A percentile compares a stretch with the other conserved stretches of the same genome.
Evolutionary conservation across 371 early-diverging fungal genomes (phyloP).

Genomic region (Apophysomyces elegans): DNA sequence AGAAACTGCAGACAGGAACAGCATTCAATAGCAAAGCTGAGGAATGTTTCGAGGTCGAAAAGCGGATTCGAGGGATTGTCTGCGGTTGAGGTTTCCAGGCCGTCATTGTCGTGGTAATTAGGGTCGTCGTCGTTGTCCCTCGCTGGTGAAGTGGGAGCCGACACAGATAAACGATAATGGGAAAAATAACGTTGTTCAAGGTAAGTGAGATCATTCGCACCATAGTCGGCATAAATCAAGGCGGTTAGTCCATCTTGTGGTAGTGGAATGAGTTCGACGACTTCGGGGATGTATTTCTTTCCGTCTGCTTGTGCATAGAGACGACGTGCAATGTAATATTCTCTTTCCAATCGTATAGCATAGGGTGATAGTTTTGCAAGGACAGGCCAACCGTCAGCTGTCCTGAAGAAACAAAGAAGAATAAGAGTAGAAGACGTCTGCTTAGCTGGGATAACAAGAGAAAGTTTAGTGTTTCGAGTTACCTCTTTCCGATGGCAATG

Average conservation of each 20-base stretch:
- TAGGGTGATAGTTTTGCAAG: constrained; percentile 48
- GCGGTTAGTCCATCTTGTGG: constrained; percentile 43
- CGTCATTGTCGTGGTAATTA: not conserved
- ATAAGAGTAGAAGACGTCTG: too few relatives aligned
- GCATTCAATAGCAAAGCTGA: constrained; percentile 41
- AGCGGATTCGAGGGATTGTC: constrained; percentile 11
- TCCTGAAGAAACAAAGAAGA: constrained; percentile 16
- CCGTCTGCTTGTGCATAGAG: constrained; percentile 40
- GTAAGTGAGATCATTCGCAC: constrained; percentile 11
- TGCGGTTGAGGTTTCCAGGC: not conserved
- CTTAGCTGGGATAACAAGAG: not conserved
- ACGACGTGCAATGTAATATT: constrained; percentile 44
- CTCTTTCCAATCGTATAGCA: constrained; percentile 42
- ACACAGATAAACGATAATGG: constrained; percentile 15
- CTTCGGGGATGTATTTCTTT: constrained; percentile 32
- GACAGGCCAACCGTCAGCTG: constrained; percentile 30
- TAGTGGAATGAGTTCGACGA: constrained; percentile 39
- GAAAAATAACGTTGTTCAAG: constrained; percentile 24
- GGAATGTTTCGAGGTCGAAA: constrained; percentile 27
- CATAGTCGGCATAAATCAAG: constrained; percentile 33
- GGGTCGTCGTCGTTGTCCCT: constrained; percentile 8
- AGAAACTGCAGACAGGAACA: constrained; percentile 47
- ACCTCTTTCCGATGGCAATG: constrained; percentile 43
- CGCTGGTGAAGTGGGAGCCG: not conserved
- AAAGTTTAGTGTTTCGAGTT: not conserved